Base-by-base conservation (phyloP, 2,329 filamentous ascomycete species). In the Botrytis hyacinthi region DNA sequence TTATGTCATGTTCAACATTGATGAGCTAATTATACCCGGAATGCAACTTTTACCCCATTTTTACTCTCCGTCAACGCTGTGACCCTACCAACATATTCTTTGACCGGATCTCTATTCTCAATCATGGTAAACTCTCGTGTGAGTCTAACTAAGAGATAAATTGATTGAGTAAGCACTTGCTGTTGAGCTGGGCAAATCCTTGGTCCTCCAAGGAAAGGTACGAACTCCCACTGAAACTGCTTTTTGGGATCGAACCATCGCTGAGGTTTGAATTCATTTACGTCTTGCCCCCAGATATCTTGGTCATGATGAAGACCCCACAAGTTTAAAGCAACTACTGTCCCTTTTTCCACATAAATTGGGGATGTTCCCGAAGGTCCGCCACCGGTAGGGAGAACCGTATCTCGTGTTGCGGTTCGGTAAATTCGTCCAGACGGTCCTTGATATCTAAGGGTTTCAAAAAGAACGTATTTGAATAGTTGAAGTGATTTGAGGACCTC, bases 401-500 rank as follows among this genome's bases (percentile, higher is more conserved):
- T 80, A 62, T 88, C 85, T 60, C 80, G 80, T 20, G 82, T 79
- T 3, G 87, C 86, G 1, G 59, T 70, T 29, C 40, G 44, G 4
- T 42, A 71, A 35, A 62, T 57, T 26, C 37, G 61, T 7, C 60
- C 42, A 37, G 51, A 66, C 9, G 61, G 73, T 4, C 73, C 51
- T 51, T 51, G 60, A 6, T 48, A 37, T 20, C 68, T 62, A 8
- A 67, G 40, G 12, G 73, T 62, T 51, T 71, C 68, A 16, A 46
- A 62, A 26, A 68, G 16, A 26, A 74, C 40, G 40, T 71, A 32
- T 10, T 61, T 35, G 32, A 71, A 72, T 26, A 51, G n/a, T 14
- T 29, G 26, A 26, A 72, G 51, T n/a, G 54, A 60, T 42, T 67
- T 71, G 7, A 71, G 51, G 12, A 40, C 32, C 37, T 74, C 73